Conservation (phyloP, 2,329 filamentous ascomycete species). For the Torrubiella hemipterigena region DNA sequence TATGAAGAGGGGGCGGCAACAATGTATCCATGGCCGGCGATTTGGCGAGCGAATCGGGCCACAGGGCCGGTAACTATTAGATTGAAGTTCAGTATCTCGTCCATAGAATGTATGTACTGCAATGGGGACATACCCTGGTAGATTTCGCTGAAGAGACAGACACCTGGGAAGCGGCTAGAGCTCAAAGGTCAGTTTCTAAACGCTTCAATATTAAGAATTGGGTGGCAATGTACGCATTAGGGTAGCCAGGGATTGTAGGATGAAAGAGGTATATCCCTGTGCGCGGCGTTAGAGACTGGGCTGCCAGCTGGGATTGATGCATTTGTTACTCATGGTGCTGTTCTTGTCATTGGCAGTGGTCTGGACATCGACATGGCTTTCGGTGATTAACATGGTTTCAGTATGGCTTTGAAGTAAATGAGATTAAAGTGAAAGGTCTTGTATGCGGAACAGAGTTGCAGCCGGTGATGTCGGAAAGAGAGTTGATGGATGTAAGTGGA, state of each 20-base stretch:
- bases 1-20: constrained; percentile 84
- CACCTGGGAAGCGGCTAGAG: constrained; percentile 64
- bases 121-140: constrained; percentile 60
- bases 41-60: constrained; percentile 78
- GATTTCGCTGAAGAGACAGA: constrained; percentile 86
- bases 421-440: no score
- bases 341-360: constrained; percentile 40
- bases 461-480: no score
- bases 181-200: neutral
- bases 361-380: constrained; percentile 38
- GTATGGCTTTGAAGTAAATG: no score
- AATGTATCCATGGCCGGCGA: constrained; percentile 86
- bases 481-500: no score
- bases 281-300: neutral
- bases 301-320: neutral
- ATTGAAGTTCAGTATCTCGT: neutral
- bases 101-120: constrained; percentile 1
- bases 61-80: constrained; percentile 75
- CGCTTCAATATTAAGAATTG: constrained; percentile 1
- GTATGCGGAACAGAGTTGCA: no score
- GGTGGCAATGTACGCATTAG: constrained; percentile 54
- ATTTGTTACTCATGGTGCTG: constrained; percentile 36
- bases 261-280: constrained; percentile 83
- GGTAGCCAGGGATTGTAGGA: constrained; percentile 72
- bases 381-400: constrained; percentile 44